phyloP scores from a whole-genome alignment of 192 early-diverging fungal genomes.

The Backusella tarrabulga region DNA sequence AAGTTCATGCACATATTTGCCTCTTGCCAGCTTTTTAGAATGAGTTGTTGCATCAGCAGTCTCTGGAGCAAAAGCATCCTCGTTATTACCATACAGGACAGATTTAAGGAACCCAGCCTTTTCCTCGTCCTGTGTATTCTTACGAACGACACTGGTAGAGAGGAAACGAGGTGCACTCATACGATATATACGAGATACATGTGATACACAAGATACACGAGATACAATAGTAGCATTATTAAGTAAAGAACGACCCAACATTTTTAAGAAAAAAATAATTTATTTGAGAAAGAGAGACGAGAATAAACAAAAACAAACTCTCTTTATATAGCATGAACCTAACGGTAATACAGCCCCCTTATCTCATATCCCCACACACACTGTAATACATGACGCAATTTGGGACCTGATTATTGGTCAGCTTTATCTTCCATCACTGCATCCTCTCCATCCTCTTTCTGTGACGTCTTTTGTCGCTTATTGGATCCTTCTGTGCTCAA shows the following conservation, averaged over 20 bases:
- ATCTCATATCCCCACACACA: neutral
- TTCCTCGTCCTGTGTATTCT: constrained; percentile 8
- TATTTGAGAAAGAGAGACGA: neutral
- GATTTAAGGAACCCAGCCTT: neutral
- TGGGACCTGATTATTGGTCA: neutral
- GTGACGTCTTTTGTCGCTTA: constrained; percentile 5
- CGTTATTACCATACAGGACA: neutral
- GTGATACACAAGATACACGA: no score
- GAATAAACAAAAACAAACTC: neutral
- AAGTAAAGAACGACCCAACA: neutral
- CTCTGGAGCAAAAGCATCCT: neutral
- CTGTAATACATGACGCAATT: constrained; percentile 6
- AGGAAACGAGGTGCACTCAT: neutral
- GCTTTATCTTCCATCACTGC: neutral
- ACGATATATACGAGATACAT: neutral
- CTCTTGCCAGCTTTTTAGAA: constrained; percentile 76
- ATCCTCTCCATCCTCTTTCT: constrained; percentile 8
- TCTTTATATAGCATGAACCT: constrained; percentile 10
- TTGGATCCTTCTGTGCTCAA: constrained; percentile 29
- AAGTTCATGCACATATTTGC: constrained; percentile 91
- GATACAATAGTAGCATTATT: neutral
- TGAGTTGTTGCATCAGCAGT: constrained; percentile 49
- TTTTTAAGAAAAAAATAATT: neutral
- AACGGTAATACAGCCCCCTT: neutral
- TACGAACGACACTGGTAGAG: neutral